Evolutionary conservation across 768 basidiomycete genomes (phyloP), one percentile per base, ranked within the genome.

Genomic region (Asterophora parasitica): DNA sequence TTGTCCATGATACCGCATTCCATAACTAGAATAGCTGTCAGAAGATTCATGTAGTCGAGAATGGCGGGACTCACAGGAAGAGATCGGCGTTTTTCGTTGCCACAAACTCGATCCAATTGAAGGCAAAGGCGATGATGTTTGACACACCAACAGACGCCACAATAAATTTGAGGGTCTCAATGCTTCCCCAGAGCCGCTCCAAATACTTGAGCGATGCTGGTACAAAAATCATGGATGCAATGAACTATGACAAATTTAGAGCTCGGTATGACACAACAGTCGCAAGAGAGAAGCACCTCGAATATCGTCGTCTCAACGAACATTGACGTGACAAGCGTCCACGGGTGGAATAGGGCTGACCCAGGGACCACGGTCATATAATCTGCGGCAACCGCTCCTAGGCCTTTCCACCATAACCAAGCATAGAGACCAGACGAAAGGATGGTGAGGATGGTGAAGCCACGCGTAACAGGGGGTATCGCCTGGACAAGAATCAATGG

Each of bases 131-230:
- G 60, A 98, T 94, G 57, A 93, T 67, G 63, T 99, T 99, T 15
- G 89, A 87, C 10, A 79, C 77, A 20, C 83, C 82, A 49, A 93
- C 75, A 39, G 83, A 84, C 36, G 87, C 83, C 16, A 79, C 72
- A 48, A 90, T 85, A 67, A 99, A 96, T 65, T 93, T 91, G 54
- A 86, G 57, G 2, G 82, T 85, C 65, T 97, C 93, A 15, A 84
- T 58, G 36, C 84, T 76, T 33, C 96, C 95, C 96, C 96, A 99
- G 46, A 99, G 71, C 23, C 94, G 78, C 64, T 99, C 96, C 44
- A 99, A 73, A 64, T 98, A 98, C 52, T 88, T 83, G 42, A 92
- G 74, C 32, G 88, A 83, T 12, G 92, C 78, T 35, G 92, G 87
- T 8, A 98, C 76, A 49, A 85, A 76, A 43, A 93, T 65, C 48